These are phyloP conservation scores for Salvia hispanica DNA, from an alignment of 257 asterid genomes.

Conservation along the genomic window DNA sequence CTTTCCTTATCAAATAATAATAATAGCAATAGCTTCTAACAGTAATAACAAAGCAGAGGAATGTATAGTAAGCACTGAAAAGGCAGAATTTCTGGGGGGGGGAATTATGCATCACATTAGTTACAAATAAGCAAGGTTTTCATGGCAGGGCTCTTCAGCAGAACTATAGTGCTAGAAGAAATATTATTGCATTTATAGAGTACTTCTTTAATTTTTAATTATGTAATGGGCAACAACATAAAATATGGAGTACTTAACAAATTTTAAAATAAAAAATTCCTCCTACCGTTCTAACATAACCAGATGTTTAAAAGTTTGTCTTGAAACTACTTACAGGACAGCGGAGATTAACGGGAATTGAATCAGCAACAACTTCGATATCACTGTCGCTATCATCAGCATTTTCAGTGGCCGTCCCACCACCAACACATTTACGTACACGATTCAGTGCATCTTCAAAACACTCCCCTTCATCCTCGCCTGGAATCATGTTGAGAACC, in stretches of 20 bases:
- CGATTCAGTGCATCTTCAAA: constrained; percentile 97
- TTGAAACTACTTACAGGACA: constrained; percentile 79
- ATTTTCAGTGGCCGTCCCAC: constrained; percentile 82
- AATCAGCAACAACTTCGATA: constrained; percentile 97
- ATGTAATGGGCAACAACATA: neutral
- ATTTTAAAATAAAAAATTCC: neutral
- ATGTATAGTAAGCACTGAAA: no score
- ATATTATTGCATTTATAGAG: neutral
- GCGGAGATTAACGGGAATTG: constrained; percentile 89
- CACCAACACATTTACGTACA: constrained; percentile 74
- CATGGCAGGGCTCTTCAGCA: constrained; percentile 24
- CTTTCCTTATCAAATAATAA: no score
- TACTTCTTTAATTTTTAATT: no score
- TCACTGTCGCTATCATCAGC: constrained; percentile 99
- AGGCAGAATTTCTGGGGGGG: no score
- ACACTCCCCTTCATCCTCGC: constrained; percentile 80
- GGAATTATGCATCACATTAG: neutral
- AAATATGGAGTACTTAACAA: neutral
- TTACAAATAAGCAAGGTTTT: constrained; percentile 14
- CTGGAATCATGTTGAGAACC: constrained; percentile 85
- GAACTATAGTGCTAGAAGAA: constrained; percentile 17
- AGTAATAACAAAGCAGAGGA: no score
- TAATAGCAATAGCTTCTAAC: no score
- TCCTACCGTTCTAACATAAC: neutral
- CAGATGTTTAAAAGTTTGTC: neutral